Evolutionary conservation across 2,329 filamentous ascomycete species (phyloP), one percentile per base, ranked within the genome.

Genomic region (Pyricularia pennisetigena): DNA sequence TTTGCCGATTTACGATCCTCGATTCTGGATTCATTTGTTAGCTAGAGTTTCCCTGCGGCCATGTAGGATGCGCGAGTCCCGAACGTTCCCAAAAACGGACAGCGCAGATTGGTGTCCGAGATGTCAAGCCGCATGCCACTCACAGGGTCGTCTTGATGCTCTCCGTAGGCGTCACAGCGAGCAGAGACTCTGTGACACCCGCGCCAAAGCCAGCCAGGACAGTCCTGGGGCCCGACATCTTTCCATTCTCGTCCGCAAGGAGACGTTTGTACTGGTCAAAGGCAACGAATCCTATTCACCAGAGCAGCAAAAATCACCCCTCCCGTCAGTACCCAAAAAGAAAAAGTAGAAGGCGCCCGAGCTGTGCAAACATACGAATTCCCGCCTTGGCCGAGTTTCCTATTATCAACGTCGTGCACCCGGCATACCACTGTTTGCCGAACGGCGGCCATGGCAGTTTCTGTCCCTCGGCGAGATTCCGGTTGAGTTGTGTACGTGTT

Each of bases 331-430:
- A n/a, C 65, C 10, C n/a, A 10, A 10, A 23, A 10, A 24, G 57
- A 2, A 61, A 7, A 57, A 57, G 57, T 4, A 61, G n/a, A n/a
- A n/a, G n/a, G n/a, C n/a, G n/a, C 24, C 12, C 57, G 12, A 61
- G 5, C n/a, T 35, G 8, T 12, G 20, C 8, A 61, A 24, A 83
- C 90, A 70, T 85, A 94, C 93, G 90, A 71, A 98, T 96, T 69
- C 93, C 95, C 54, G 95, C 95, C 82, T 99, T 99, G 77, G 95
- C 85, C 67, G 93, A 96, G 81, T 99, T 99, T 70, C 95, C 95
- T 73, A 98, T 93, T 69, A 99, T 97, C 76, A 97, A 81, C 30
- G 95, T 98, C 64, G 95, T 98, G 82, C 95, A 99, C 54, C 95
- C 95, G 14, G 95, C 94, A 79, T 99, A 99, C 95, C 95, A 99